phyloP scores from a whole-genome alignment of 352 stramenopile genomes.

The Phytophthora cryptogea region DNA sequence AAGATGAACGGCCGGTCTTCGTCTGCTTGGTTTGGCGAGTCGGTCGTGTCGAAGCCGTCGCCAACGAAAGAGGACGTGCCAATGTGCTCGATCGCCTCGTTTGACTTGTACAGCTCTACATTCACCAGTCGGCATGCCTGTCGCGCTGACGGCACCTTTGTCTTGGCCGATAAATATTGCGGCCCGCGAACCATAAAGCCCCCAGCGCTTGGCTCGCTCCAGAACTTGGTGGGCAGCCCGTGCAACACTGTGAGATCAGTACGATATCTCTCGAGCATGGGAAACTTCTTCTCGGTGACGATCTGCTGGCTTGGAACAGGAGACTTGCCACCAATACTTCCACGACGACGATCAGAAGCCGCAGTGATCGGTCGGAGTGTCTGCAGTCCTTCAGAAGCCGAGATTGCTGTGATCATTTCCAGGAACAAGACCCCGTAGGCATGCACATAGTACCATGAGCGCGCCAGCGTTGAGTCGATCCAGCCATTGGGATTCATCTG shows the following conservation, averaged over 20 bases:
- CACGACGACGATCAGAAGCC: constrained; percentile 14
- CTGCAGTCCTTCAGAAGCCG: constrained; percentile 23
- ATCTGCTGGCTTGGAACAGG: constrained; percentile 50
- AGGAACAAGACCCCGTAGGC: constrained; percentile 75
- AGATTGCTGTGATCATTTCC: constrained; percentile 78
- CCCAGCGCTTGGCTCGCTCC: constrained; percentile 73
- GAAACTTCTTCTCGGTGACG: constrained; percentile 63
- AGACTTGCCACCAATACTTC: constrained; percentile 18
- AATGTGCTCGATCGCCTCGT: constrained; percentile 62
- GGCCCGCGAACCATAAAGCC: constrained; percentile 71
- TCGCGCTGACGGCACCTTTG: constrained; percentile 60
- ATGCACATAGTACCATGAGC: constrained; percentile 79
- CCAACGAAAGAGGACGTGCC: constrained; percentile 71
- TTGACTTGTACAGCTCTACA: constrained; percentile 68
- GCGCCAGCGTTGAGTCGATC: constrained; percentile 58
- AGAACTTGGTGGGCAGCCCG: constrained; percentile 72
- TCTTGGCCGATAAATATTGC: constrained; percentile 65
- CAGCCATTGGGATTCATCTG: constrained; percentile 86
- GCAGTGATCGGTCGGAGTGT: constrained; percentile 35
- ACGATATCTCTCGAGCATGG: constrained; percentile 65
- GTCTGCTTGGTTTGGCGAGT: constrained; percentile 1
- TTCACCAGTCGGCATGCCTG: constrained; percentile 71
- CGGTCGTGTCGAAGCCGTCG: constrained; percentile 35
- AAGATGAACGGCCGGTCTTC: constrained; percentile 61
- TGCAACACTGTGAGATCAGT: constrained; percentile 62